Evolutionary conservation across 139 green algal species (phyloP).

Genomic region (Eudorina sp.): DNA sequence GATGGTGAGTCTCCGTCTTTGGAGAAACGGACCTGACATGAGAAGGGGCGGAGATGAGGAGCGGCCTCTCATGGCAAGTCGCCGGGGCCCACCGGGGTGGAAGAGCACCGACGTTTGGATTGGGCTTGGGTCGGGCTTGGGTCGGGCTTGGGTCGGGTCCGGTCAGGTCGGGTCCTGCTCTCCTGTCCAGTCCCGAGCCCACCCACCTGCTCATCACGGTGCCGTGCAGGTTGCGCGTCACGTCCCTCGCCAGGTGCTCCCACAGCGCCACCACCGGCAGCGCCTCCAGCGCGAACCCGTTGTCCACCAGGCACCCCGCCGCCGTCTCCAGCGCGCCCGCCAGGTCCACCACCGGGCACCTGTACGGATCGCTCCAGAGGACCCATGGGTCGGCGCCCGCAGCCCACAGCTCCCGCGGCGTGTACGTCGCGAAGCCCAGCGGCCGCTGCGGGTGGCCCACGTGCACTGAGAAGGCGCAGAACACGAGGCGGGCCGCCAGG

Average conservation of each 20-base stretch:
- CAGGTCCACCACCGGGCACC: conserved; percentile 69
- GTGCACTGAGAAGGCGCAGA: conserved; percentile 57
- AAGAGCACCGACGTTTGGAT: too few species aligned
- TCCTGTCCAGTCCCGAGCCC: too few species aligned
- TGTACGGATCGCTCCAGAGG: conserved; percentile 58
- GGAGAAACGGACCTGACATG: too few species aligned
- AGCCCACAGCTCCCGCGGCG: conserved; percentile 53
- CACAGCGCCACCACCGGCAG: conserved; percentile 68
- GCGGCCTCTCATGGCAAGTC: too few species aligned
- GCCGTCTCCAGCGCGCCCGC: conserved; percentile 61
- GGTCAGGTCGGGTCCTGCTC: too few species aligned
- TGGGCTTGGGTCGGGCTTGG: too few species aligned
- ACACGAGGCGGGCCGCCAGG: conserved; percentile 51
- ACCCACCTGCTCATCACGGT: conserved; percentile 57
- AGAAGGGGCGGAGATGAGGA: too few species aligned
- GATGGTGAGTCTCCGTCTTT: too few species aligned
- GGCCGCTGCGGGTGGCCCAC: conserved; percentile 68
- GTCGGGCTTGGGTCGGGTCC: too few species aligned
- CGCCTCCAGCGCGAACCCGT: conserved; percentile 53
- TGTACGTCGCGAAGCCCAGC: conserved; percentile 58
- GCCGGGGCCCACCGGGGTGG: too few species aligned
- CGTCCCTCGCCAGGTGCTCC: conserved; percentile 63
- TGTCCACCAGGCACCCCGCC: conserved; percentile 54
- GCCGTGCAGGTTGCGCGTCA: conserved; percentile 51
- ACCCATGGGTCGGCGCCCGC: conserved; percentile 50